Base-by-base conservation (phyloP, 768 basidiomycete species). In the Pisolithus tinctorius region DNA sequence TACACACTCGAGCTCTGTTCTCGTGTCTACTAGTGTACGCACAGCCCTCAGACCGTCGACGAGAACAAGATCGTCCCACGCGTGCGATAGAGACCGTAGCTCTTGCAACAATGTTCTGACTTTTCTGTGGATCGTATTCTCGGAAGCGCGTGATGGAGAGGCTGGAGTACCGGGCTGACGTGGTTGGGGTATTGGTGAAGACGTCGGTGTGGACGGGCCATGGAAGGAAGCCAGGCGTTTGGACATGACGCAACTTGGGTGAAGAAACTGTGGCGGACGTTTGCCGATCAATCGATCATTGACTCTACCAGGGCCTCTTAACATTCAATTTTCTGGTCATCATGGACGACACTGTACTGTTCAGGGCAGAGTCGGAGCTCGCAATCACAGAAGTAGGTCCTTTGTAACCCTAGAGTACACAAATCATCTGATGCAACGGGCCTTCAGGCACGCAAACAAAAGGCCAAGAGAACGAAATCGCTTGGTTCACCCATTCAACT, bases 1-100 rank as follows among this genome's bases (percentile, higher is more conserved):
- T 41, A 73, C 83, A 59, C 70, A 93, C 92, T 91, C 86, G 55
- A 95, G 75, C 61, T 91, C 88, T 14, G 92, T 95, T 17, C 88
- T 76, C 16, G 86, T 70, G 60, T 94, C 88, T 2, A 90, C 77
- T 31, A 92, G 72, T 48, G 73, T 79, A 53, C 77, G 82, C 7
- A 78, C 80, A n/a, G 86, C 79, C 57, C 83, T 88, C 37, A 91
- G 68, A 7, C 92, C 92, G 61, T 94, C 90, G 13, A 84, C 61
- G 9, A 86, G 73, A 1, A 93, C 82, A 41, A 93, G 72, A 57
- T 92, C 86, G 56, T 93, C 86, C 92, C 92, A 95, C 47, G 82
- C 86, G 51, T 79, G 74, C 8, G 84, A 68, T 16, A 79, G 74
- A 11, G 72, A 68, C 2, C 78, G 79, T 14, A 93, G 61, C 58